Evolutionary conservation across 768 basidiomycete genomes (phyloP).

Genomic region (Macrolepiota fuliginosa): DNA sequence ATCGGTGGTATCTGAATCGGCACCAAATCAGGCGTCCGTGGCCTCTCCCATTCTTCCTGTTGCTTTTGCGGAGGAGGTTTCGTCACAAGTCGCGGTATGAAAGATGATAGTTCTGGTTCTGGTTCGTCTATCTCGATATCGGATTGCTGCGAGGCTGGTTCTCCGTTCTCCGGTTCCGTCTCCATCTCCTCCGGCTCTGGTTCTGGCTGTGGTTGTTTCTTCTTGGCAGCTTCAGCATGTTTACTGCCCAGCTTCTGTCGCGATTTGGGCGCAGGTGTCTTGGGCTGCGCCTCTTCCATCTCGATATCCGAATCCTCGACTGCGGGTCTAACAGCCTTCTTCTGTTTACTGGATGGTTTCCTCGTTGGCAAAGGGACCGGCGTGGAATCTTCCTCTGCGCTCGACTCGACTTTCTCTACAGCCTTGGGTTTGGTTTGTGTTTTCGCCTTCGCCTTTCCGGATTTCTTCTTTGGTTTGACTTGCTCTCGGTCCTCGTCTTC

Average conservation of each 20-base stretch:
- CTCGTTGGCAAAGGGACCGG: neutral
- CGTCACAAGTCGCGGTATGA: neutral
- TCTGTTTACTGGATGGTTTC: neutral
- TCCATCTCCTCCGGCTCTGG: neutral
- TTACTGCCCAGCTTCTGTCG: neutral
- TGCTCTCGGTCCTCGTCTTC: slow-evolving; percentile 18
- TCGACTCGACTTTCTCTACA: slow-evolving; percentile 32
- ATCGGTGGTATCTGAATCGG: neutral
- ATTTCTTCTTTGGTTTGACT: neutral
- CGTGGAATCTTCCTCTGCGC: slow-evolving; percentile 15
- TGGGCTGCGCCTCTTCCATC: neutral
- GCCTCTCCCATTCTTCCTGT: neutral
- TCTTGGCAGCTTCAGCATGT: neutral
- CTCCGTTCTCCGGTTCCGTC: neutral
- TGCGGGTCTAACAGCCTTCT: neutral
- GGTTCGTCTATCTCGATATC: neutral
- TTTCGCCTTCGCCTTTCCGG: neutral
- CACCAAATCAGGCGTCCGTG: neutral
- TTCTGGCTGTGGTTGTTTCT: neutral
- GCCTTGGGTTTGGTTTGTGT: slow-evolving; percentile 18
- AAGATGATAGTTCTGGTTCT: neutral
- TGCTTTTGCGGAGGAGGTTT: neutral
- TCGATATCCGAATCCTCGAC: neutral
- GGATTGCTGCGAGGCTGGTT: neutral
- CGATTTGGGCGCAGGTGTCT: neutral